Conservation (phyloP, 805 yeast genomes). For the Kodamaea sagamina region DNA sequence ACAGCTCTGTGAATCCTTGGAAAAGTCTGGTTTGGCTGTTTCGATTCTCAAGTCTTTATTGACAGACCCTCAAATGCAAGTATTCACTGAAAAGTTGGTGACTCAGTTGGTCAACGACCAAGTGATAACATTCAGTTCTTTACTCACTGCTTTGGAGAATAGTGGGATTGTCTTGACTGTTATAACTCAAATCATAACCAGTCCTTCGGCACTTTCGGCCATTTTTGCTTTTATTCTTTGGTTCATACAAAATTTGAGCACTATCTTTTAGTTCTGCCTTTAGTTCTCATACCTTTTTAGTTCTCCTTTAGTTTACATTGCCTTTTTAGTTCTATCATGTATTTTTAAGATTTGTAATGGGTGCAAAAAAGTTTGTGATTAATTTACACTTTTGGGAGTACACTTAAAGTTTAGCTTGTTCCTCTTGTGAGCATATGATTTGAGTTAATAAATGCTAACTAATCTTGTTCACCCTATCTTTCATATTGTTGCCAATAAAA, state of each 20-base stretch:
- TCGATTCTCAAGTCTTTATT: slow-evolving; percentile 20
- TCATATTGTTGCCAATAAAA: too few relatives aligned
- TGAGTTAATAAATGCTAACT: too few relatives aligned
- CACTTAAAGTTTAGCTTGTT: too few relatives aligned
- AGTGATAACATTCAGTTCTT: slow-evolving; percentile 15
- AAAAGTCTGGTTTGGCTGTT: slow-evolving; percentile 26
- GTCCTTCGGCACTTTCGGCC: slow-evolving; percentile 1
- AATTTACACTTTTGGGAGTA: too few relatives aligned
- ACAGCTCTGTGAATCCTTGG: slow-evolving; percentile 22
- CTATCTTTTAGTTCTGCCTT: slow-evolving; percentile 2
- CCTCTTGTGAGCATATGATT: too few relatives aligned
- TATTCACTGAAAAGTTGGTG: slow-evolving; percentile 21
- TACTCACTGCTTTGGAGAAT: slow-evolving; percentile 15
- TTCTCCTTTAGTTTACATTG: too few relatives aligned
- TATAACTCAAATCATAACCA: slow-evolving; percentile 8
- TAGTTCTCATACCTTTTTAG: too few relatives aligned
- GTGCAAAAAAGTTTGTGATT: too few relatives aligned
- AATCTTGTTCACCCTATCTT: too few relatives aligned
- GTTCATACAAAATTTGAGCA: slow-evolving; percentile 2
- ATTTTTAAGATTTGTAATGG: too few relatives aligned
- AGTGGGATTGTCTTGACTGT: slow-evolving; percentile 18
- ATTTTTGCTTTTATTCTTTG: slow-evolving; percentile 6
- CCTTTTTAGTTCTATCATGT: too few relatives aligned
- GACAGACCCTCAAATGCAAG: slow-evolving; percentile 19
- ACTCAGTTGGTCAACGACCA: slow-evolving; percentile 18